Percentiles rank a stretch among this genome's conserved stretches.
phyloP scores from a whole-genome alignment of 768 basidiomycete species.

The Leccinellum albellum region DNA sequence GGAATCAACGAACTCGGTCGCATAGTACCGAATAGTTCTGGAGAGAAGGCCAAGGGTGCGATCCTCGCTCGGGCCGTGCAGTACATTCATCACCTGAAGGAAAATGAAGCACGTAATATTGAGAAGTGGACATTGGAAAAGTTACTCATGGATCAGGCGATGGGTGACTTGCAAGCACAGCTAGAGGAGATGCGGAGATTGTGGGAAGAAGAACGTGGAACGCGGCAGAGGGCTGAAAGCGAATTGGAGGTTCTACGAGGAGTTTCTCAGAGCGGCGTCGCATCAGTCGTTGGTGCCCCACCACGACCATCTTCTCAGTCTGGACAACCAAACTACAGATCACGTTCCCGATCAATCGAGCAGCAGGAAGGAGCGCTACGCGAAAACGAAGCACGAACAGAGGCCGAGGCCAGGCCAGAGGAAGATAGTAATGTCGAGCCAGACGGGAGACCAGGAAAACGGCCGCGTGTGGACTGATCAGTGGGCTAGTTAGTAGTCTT shows the following conservation, averaged over 20 bases:
- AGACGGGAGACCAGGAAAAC: slow-evolving; percentile 30
- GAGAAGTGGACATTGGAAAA: slow-evolving; percentile 95
- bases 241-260: slow-evolving; percentile 58
- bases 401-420: slow-evolving; percentile 16
- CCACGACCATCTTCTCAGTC: slow-evolving; percentile 20
- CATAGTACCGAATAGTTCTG: slow-evolving; percentile 83
- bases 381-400: slow-evolving; percentile 21
- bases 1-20: slow-evolving; percentile 90
- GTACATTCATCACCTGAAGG: slow-evolving; percentile 89
- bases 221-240: slow-evolving; percentile 55
- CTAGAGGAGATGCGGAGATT: slow-evolving; percentile 76
- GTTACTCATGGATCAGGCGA: slow-evolving; percentile 86
- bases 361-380: slow-evolving; percentile 19
- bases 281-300: background rate
- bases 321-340: slow-evolving; percentile 6
- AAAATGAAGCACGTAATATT: slow-evolving; percentile 86
- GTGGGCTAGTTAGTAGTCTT: background rate
- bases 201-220: slow-evolving; percentile 74
- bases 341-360: slow-evolving; percentile 29
- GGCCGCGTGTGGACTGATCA: slow-evolving; percentile 30
- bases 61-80: slow-evolving; percentile 85
- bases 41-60: slow-evolving; percentile 86
- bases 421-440: slow-evolving; percentile 14
- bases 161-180: slow-evolving; percentile 82
- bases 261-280: slow-evolving; percentile 19